Evolutionary conservation across 129 eudicot genomes (phyloP), one percentile per base, ranked within the genome.

Genomic region (Glebionis coronaria): DNA sequence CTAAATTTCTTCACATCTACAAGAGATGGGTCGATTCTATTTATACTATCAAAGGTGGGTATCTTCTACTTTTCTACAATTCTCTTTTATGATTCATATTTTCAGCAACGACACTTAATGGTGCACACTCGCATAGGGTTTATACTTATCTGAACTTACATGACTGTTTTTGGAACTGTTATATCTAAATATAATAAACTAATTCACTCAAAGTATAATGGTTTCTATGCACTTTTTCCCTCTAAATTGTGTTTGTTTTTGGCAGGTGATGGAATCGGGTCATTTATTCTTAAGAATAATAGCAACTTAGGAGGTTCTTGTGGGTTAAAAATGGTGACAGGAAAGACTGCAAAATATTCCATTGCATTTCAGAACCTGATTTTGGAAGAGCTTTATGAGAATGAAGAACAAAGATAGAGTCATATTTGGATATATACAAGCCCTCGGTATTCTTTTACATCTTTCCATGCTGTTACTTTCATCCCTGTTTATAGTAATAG

Each of bases 1-100:
- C 89, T 8, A 78, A 84, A 82, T 75, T 82, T 74, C 80, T 88
- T 27, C 88, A 76, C 81, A 76, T 92, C 35, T 92, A 88, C 77
- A 92, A 84, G 82, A 83, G 96, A 82, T 92, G 98, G 98, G 64
- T 88, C 50, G 78, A 91, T 45, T 92, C 91, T 65, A 78, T 88
- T 20, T 92, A 78, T 80, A 80, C 87, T 21, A 78, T 88, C 62
- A 87, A 74, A 84, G 87, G 97, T 87, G 47, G 25, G 51, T 55
- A 55, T 29, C 3, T 0, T 65, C 51, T 18, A 53, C 57, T 63
- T 53, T 38, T 44, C 6, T 29, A 18, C 5, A 27, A 45, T 27
- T 51, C 47, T 2, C 4, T 27, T 29, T 23, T 27, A 46, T 31
- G 42, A 20, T 16, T 16, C 16, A 55, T 68, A 20, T 29, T 52